phyloP scores from a whole-genome alignment of 108 stramenopile genomes.

The Nitzschia putrida region DNA sequence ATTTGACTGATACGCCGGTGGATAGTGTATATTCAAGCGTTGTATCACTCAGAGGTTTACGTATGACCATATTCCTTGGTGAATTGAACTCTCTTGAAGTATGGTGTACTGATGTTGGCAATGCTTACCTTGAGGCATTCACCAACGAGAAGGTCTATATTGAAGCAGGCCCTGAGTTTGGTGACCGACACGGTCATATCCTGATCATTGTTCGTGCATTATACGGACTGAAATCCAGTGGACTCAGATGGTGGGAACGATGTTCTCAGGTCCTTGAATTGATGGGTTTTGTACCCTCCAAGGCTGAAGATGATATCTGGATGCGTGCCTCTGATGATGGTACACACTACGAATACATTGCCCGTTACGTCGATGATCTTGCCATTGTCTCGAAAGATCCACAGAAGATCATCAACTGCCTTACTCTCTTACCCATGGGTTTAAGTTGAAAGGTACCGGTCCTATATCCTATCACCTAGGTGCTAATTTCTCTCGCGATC shows the following conservation, averaged over 20 bases:
- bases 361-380: conserved; percentile 11
- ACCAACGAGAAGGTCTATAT: conserved; percentile 33
- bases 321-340: conserved; percentile 13
- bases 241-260: conserved; percentile 14
- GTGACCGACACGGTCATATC: conserved; percentile 1
- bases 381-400: conserved; percentile 25
- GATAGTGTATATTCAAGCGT: conserved; percentile 39
- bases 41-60: conserved; percentile 24
- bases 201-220: conserved; percentile 35
- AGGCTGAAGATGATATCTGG: conserved; percentile 49
- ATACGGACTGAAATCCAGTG: conserved; percentile 38
- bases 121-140: conserved; percentile 27
- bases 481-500: conserved; percentile 30
- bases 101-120: conserved; percentile 27
- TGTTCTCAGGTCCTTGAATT: conserved; percentile 15
- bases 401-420: conserved; percentile 2
- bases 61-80: conserved; percentile 12
- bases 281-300: conserved; percentile 33
- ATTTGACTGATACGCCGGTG: conserved; percentile 32
- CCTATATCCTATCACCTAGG: conserved; percentile 38
- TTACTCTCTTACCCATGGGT: conserved; percentile 15
- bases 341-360: conserved; percentile 31
- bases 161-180: conserved; percentile 20
- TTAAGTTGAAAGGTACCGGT: conserved; percentile 43
- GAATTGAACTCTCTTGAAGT: conserved; percentile 20